Percentiles rank a stretch among this genome's conserved stretches.
Conservation (phyloP, 169 alveolate species). For the Cryptosporidium muris region DNA sequence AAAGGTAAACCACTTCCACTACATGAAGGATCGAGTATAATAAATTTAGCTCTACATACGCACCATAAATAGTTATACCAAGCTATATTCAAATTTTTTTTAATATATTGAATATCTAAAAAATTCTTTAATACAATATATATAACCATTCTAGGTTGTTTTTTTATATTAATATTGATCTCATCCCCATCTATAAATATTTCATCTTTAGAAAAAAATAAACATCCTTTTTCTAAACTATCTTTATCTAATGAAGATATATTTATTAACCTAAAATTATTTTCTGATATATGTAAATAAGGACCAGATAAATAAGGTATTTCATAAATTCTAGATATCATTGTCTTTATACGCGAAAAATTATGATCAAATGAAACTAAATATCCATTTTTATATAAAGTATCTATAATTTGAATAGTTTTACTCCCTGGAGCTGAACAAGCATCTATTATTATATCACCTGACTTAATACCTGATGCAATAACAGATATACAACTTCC, state of each 20-base stretch:
- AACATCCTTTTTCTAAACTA: conserved; percentile 24
- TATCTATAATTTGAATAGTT: conserved; percentile 73
- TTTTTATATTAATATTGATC: background rate
- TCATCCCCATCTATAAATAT: background rate
- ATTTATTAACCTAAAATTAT: background rate
- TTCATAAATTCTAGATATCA: conserved; percentile 50
- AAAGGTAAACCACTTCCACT: conserved; percentile 78
- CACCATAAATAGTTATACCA: conserved; percentile 35
- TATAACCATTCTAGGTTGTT: conserved; percentile 16
- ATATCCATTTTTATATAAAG: conserved; percentile 34
- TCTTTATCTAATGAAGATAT: background rate
- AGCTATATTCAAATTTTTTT: conserved; percentile 2
- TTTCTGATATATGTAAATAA: conserved; percentile 5
- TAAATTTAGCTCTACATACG: conserved; percentile 4
- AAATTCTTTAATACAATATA: conserved; percentile 26
- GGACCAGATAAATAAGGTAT: conserved; percentile 67
- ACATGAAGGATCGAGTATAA: conserved; percentile 78
- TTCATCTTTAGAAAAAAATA: conserved; percentile 24
- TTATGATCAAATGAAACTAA: conserved; percentile 71
- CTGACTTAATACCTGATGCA: conserved; percentile 70
- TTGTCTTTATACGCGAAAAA: conserved; percentile 32
- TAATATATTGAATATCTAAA: background rate
- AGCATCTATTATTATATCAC: conserved; percentile 75
- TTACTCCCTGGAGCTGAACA: conserved; percentile 81
- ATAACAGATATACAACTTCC: conserved; percentile 73